phyloP scores from a whole-genome alignment of 176 grass and related monocot species.

The Canna indica region DNA sequence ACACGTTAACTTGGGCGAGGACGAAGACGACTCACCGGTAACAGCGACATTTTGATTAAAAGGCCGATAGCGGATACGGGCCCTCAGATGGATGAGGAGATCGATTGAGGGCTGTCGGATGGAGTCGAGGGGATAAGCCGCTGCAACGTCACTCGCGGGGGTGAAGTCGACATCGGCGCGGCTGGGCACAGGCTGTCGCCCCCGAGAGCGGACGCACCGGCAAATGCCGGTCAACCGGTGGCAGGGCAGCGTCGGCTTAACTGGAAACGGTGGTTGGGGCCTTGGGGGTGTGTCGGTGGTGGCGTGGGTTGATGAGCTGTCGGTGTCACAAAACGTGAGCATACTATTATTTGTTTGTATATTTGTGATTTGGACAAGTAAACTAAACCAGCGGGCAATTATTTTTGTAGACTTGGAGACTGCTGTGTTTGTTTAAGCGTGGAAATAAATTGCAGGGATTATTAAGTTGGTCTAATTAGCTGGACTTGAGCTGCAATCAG shows the following conservation, averaged over 20 bases:
- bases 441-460: too few relatives aligned
- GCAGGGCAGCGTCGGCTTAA: neutral
- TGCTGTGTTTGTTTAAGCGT: too few relatives aligned
- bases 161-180: neutral
- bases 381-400: too few relatives aligned
- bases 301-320: constrained; percentile 3
- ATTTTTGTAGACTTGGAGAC: too few relatives aligned
- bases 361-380: neutral
- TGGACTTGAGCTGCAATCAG: too few relatives aligned
- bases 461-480: too few relatives aligned
- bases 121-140: neutral
- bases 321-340: neutral
- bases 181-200: neutral
- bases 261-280: neutral
- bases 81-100: neutral
- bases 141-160: neutral
- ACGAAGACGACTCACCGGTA: neutral
- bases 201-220: neutral
- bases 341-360: neutral
- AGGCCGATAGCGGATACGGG: neutral
- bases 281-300: neutral
- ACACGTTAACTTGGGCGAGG: neutral
- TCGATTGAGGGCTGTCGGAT: neutral
- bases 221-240: neutral
- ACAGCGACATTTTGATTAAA: neutral